These are phyloP conservation scores for Pseudofabraea citricarpa DNA, from an alignment of 2,329 filamentous ascomycete genomes.

Conservation along the genomic window DNA sequence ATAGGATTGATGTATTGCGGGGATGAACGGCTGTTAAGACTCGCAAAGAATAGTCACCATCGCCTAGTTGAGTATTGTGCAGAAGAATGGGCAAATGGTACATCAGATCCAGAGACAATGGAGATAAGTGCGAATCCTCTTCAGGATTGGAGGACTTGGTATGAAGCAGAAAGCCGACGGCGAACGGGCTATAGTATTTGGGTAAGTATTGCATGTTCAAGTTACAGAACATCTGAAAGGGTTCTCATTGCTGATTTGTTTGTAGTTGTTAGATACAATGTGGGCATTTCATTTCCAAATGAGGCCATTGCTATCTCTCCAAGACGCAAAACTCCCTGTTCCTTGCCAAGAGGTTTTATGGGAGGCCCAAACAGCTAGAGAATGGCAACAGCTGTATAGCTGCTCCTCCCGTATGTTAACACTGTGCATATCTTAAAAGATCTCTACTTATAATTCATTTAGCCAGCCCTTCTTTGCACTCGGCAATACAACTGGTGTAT, in stretches of 20 bases:
- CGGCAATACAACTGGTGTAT: conserved; percentile 40
- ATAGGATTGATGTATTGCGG: conserved; percentile 20
- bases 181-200: conserved; percentile 38
- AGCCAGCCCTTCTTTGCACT: conserved; percentile 32
- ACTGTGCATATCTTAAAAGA: conserved; percentile 5
- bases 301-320: conserved; percentile 31
- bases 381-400: conserved; percentile 27
- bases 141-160: conserved; percentile 31
- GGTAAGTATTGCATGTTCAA: conserved; percentile 28
- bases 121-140: neutral
- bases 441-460: neutral
- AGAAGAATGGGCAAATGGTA: conserved; percentile 9
- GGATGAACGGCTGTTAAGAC: conserved; percentile 10
- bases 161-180: conserved; percentile 30
- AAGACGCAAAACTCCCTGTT: conserved; percentile 34
- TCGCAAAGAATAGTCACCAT: conserved; percentile 8
- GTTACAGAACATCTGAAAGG: too few species aligned
- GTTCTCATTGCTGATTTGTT: too few species aligned
- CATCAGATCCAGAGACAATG: conserved; percentile 8
- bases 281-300: conserved; percentile 32
- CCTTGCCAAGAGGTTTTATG: conserved; percentile 36
- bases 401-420: conserved; percentile 13
- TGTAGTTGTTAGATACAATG: conserved; percentile 36
- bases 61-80: conserved; percentile 20
- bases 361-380: conserved; percentile 28